Base-by-base conservation (phyloP, 1,284 basidiomycete genomes). In the Flammula alnicola region DNA sequence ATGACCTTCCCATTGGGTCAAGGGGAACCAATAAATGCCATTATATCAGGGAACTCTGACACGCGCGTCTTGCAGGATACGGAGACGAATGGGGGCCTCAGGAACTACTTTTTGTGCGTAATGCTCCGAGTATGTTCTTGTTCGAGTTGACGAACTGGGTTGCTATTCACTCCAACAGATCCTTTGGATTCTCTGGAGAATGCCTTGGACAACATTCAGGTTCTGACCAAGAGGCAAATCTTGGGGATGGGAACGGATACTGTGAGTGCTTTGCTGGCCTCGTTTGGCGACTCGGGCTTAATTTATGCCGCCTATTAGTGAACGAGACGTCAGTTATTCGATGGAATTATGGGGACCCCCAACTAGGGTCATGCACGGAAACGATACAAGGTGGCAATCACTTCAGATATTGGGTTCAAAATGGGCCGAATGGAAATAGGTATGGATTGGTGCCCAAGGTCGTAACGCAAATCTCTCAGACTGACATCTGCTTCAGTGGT, bases 301-400 rank as follows among this genome's bases (percentile, higher is more conserved):
- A 27, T 44, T 32, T n/a, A 27, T 32, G 29, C 5, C 12, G n/a
- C 17, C 43, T 22, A 12, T 9, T 42, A 92, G 88, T 77, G 39
- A 88, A 91, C 61, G 83, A 95, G 66, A 86, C 86, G 0, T 82
- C 84, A 11, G 86, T 87, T 31, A 84, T 95, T 32, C 78, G 93
- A 32, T 92, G 84, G 79, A 80, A 93, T 65, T 95, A 88, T 64
- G 82, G 83, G 4, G 83, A 95, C 61, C 79, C 84, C 4, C 72
- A 83, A 47, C 67, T 93, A 12, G 93, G 93, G 0, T 83, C 91
- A 1, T 94, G 93, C 65, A 74, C 78, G 57, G 93, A 98, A 70
- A 91, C 91, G 2, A 80, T 97, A 41, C 62, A 90, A 54, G 95
- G 95, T 9, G 95, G 95, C 4, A 83, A 91, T 61, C 95, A 98